Evolutionary conservation across 1,284 basidiomycete genomes (phyloP).

Genomic region (Phylloporus gajari): DNA sequence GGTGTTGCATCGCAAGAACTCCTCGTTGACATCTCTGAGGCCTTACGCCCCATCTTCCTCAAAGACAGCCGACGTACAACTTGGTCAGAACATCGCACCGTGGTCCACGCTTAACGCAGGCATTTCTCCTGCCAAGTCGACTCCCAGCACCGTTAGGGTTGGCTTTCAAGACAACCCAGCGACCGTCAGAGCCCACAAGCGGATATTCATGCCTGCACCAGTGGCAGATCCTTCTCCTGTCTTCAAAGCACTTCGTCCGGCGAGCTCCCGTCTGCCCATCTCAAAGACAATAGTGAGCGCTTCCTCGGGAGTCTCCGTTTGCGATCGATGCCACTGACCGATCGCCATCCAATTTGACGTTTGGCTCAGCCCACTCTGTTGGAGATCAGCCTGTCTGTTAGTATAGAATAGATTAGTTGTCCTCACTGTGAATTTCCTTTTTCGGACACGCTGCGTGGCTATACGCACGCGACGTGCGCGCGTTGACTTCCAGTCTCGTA

Average conservation of each 20-base stretch:
- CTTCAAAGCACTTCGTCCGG: constrained; percentile 68
- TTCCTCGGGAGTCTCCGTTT: constrained; percentile 24
- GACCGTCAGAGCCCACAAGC: constrained; percentile 55
- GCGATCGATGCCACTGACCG: constrained; percentile 36
- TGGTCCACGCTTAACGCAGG: constrained; percentile 64
- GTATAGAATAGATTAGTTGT: too few species aligned
- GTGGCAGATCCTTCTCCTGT: constrained; percentile 60
- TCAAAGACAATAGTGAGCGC: constrained; percentile 23
- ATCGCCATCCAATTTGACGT: constrained; percentile 57
- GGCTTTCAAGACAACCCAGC: constrained; percentile 22
- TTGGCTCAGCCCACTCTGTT: constrained; percentile 50
- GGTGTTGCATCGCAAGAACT: constrained; percentile 50
- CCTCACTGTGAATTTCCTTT: too few species aligned
- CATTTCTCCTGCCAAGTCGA: constrained; percentile 57
- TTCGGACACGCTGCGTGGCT: too few species aligned
- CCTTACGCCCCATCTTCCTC: constrained; percentile 66
- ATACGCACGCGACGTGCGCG: too few species aligned
- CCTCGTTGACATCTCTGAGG: constrained; percentile 66
- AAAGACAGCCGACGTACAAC: constrained; percentile 35
- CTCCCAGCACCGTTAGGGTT: constrained; percentile 27
- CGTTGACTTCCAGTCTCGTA: too few species aligned
- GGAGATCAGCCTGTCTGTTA: too few species aligned
- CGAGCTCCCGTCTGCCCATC: constrained; percentile 43
- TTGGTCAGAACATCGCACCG: constrained; percentile 72
- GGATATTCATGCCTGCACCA: constrained; percentile 64